These are phyloP conservation scores for Neoboletus brunneissimus DNA, from an alignment of 768 basidiomycete species.

Conservation along the genomic window DNA sequence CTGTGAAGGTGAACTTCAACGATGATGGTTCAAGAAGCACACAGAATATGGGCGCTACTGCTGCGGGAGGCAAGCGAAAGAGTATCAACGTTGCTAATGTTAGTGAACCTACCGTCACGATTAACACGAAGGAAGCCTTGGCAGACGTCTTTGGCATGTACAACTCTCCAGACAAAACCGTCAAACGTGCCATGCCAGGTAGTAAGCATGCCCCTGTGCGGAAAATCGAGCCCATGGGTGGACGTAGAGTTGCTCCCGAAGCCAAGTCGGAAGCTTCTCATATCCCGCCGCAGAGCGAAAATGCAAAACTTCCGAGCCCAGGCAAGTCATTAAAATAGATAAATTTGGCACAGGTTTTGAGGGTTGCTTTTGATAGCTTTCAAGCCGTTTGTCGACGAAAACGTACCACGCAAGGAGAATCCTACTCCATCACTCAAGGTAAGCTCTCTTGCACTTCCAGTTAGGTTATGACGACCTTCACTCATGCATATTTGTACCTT, in stretches of 20 bases:
- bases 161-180: constrained; percentile 82
- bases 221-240: constrained; percentile 58
- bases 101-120: constrained; percentile 84
- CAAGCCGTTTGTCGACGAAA: constrained; percentile 70
- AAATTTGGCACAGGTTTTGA: constrained; percentile 20
- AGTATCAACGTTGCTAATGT: constrained; percentile 40
- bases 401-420: constrained; percentile 44
- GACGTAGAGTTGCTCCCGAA: constrained; percentile 20
- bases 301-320: constrained; percentile 35
- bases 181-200: constrained; percentile 51
- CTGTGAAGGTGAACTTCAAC: constrained; percentile 54
- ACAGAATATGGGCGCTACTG: constrained; percentile 37
- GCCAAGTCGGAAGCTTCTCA: constrained; percentile 36
- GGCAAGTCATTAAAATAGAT: constrained; percentile 25
- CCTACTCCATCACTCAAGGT: constrained; percentile 29
- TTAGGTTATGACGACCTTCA: neutral
- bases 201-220: constrained; percentile 73
- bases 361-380: constrained; percentile 35
- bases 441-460: neutral
- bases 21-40: constrained; percentile 51
- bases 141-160: constrained; percentile 96
- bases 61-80: constrained; percentile 38
- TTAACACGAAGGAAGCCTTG: constrained; percentile 94
- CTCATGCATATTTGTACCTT: constrained; percentile 6
- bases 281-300: constrained; percentile 28